Percentiles rank a stretch among this genome's conserved stretches.
These are phyloP conservation scores for Spinellus fusiger DNA, from an alignment of 192 early-diverging fungal genomes.

Conservation along the genomic window DNA sequence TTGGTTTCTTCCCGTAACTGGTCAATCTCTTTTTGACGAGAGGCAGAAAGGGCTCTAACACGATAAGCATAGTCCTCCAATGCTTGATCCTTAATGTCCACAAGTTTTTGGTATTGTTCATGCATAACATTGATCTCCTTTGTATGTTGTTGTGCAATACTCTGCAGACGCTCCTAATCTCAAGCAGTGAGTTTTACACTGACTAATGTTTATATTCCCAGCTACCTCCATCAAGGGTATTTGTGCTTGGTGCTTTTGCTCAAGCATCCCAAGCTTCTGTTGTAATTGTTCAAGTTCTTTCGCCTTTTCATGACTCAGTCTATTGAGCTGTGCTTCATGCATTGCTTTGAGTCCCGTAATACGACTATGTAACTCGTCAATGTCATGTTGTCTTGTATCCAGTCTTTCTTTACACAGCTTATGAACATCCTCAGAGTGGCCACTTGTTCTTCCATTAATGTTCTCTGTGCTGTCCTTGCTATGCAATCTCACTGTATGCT, in stretches of 20 bases:
- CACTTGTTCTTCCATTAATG: background rate
- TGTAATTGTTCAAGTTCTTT: constrained; percentile 5
- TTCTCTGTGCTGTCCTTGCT: background rate
- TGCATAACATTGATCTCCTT: constrained; percentile 16
- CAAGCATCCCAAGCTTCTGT: background rate
- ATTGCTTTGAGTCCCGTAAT: constrained; percentile 3
- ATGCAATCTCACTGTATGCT: constrained; percentile 10
- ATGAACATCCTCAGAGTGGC: background rate
- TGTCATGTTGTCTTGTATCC: background rate
- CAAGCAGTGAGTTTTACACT: background rate
- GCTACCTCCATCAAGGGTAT: background rate
- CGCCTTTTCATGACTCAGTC: constrained; percentile 14
- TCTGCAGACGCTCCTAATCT: background rate
- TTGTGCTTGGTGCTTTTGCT: background rate
- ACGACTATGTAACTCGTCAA: background rate
- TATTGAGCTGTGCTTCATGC: constrained; percentile 8
- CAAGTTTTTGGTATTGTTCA: constrained; percentile 14
- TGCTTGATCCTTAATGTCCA: constrained; percentile 20
- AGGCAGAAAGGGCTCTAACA: constrained; percentile 7
- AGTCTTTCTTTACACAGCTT: background rate
- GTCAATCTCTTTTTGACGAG: constrained; percentile 18
- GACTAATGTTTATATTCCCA: background rate
- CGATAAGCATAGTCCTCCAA: constrained; percentile 22
- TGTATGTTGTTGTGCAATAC: constrained; percentile 18
- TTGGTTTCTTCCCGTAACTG: background rate